Evolutionary conservation across 805 yeast species (phyloP).

Genomic region (Vanderwaltozyma yarrowii): DNA sequence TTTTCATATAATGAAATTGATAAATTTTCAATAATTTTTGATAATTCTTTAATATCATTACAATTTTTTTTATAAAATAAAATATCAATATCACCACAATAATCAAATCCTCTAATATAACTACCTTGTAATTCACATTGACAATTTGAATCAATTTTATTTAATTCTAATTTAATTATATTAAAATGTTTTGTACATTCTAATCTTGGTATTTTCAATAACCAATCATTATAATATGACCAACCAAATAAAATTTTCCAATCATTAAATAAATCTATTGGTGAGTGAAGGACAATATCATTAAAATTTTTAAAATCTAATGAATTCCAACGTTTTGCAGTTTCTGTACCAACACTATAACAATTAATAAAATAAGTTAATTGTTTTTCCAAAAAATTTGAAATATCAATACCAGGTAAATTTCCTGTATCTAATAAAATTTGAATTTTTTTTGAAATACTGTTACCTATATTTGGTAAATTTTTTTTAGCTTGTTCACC

Average conservation of each 20-base stretch:
- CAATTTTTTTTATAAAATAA: constrained; percentile 20
- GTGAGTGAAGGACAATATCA: constrained; percentile 12
- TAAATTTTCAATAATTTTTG: constrained; percentile 13
- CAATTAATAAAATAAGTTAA: constrained; percentile 22
- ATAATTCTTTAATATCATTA: constrained; percentile 15
- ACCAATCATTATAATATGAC: constrained; percentile 27
- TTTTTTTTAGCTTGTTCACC: constrained; percentile 19
- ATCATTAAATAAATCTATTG: constrained; percentile 10
- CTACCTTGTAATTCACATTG: constrained; percentile 24
- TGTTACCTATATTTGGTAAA: constrained; percentile 18
- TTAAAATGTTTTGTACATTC: constrained; percentile 19
- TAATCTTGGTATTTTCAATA: constrained; percentile 12
- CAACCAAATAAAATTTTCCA: constrained; percentile 27
- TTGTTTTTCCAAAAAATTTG: constrained; percentile 8
- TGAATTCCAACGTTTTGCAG: constrained; percentile 19
- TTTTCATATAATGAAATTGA: constrained; percentile 9
- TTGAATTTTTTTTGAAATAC: constrained; percentile 26
- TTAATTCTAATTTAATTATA: constrained; percentile 10
- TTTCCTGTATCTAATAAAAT: constrained; percentile 15
- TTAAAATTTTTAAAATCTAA: constrained; percentile 12
- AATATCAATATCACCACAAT: constrained; percentile 27
- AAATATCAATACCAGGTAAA: constrained; percentile 16
- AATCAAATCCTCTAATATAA: constrained; percentile 17
- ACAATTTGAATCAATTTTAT: constrained; percentile 11
- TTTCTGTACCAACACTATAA: constrained; percentile 22